Percentiles rank a stretch among this genome's conserved stretches.
Conservation (phyloP, 306 rosid species). For the Vicia villosa region DNA sequence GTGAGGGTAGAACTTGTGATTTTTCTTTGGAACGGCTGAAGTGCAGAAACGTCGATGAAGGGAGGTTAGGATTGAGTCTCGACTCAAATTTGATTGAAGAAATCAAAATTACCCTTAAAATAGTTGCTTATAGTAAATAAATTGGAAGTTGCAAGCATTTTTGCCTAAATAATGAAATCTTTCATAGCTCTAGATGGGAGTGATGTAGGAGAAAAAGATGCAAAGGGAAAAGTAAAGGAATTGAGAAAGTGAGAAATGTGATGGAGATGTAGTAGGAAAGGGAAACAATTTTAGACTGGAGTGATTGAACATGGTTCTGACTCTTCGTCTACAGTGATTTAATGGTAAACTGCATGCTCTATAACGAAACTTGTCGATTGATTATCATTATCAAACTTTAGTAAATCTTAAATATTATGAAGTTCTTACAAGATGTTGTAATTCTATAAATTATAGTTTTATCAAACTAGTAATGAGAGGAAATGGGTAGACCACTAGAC, state of each 20-base stretch:
- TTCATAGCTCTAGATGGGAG: background rate
- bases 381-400: background rate
- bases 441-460: background rate
- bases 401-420: background rate
- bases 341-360: background rate
- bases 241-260: background rate
- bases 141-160: background rate
- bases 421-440: background rate
- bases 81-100: too few species aligned
- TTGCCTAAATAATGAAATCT: background rate
- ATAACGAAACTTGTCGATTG: background rate
- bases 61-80: too few species aligned
- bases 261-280: background rate
- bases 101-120: too few species aligned
- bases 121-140: background rate
- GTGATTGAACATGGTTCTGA: background rate
- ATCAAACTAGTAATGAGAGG: background rate
- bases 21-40: too few species aligned
- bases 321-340: background rate
- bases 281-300: background rate
- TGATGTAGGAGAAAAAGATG: conserved; percentile 1
- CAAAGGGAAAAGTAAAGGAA: background rate
- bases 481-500: background rate
- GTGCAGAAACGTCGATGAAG: too few species aligned
- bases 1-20: too few species aligned